A percentile compares a stretch with the other conserved stretches of the same genome.
Evolutionary conservation across 2,329 filamentous ascomycete species (phyloP).

Genomic region (Neofusicoccum ribis): DNA sequence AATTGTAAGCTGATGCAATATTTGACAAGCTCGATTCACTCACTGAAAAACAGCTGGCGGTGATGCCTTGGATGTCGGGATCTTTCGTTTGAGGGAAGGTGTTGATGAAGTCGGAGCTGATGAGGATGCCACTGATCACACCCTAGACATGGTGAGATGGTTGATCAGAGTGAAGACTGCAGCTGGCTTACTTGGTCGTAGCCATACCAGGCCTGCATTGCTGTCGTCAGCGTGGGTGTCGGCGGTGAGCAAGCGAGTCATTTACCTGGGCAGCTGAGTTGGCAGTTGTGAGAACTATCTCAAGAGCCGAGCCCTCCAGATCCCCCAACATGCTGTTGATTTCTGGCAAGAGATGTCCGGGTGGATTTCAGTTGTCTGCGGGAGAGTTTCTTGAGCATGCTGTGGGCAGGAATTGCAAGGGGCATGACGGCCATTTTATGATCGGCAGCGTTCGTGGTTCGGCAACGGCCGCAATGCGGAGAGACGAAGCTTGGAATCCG

Average conservation of each 20-base stretch:
- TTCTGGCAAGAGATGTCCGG: neutral
- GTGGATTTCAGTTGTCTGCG: neutral
- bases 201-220: slow-evolving; percentile 21
- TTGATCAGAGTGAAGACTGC: too few species aligned
- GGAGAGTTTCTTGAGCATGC: neutral
- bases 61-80: slow-evolving; percentile 27
- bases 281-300: neutral
- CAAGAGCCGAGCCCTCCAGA: neutral
- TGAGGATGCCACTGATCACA: slow-evolving; percentile 24
- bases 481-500: neutral
- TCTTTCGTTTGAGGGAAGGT: slow-evolving; percentile 26
- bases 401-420: neutral
- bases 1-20: too few species aligned
- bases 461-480: neutral
- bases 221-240: neutral
- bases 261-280: neutral
- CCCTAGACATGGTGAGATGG: neutral
- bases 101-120: slow-evolving; percentile 25
- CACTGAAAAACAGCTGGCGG: slow-evolving; percentile 28
- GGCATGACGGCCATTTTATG: neutral
- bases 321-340: neutral
- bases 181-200: slow-evolving; percentile 20
- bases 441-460: neutral
- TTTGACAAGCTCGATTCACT: neutral
- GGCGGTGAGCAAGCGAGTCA: neutral